These are phyloP conservation scores for Protea cynaroides DNA, from an alignment of 164 flowering plant species.

Conservation along the genomic window DNA sequence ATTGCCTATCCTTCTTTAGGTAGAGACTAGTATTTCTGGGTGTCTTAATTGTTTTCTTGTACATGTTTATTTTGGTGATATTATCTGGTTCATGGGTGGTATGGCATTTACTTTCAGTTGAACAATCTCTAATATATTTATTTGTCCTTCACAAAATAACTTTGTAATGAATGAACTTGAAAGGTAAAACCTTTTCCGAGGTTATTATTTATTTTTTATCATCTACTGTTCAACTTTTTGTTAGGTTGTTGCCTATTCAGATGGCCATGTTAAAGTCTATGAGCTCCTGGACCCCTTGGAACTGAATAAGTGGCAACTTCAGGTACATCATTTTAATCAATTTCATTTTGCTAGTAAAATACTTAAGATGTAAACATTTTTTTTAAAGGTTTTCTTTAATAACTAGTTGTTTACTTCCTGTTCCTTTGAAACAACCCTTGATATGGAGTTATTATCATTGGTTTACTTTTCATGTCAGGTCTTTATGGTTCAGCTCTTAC, in stretches of 20 bases:
- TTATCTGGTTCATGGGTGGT: no score
- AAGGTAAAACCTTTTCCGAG: background rate
- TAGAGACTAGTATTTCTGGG: no score
- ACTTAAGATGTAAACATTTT: background rate
- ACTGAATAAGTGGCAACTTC: conserved; percentile 84
- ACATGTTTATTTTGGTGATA: no score
- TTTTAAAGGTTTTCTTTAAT: background rate
- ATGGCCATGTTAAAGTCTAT: conserved; percentile 74
- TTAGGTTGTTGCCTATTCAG: conserved; percentile 77
- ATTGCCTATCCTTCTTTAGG: no score
- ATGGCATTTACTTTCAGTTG: no score
- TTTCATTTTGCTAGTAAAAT: background rate
- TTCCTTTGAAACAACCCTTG: background rate
- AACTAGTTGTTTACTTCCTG: background rate
- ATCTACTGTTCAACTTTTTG: background rate
- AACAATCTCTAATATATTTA: background rate
- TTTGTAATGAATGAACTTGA: background rate
- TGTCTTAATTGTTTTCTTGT: no score
- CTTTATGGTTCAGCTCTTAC: no score
- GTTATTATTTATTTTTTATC: background rate
- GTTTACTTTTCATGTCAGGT: no score
- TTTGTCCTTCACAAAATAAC: background rate
- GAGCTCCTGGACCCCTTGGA: conserved; percentile 80
- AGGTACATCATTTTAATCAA: conserved; percentile 39
- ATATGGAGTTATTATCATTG: no score